Base-by-base conservation (phyloP, 768 basidiomycete species). In the Boletus bicolor region DNA sequence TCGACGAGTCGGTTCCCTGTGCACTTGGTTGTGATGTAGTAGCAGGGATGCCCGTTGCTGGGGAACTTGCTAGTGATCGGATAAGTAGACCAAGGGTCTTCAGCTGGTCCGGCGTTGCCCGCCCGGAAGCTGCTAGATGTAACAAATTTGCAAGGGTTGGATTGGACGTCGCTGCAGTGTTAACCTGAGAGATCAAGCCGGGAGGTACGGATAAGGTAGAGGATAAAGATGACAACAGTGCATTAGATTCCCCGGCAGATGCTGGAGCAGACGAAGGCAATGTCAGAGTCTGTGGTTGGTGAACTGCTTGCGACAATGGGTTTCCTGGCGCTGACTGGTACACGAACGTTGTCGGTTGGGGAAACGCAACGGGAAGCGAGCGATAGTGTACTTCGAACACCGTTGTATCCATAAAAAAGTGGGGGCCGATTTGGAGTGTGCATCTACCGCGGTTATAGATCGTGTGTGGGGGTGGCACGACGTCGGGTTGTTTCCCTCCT, bases 381-480 rank as follows among this genome's bases (percentile, higher is more conserved):
- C 83, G 76, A 69, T 91, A 91, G 64, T 84, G 80, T 9, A 87
- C 86, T 71, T 92, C 88, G 59, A 83, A 90, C 56, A 93, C 75
- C 0, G 79, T 75, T 0, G 89, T 90, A 24, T 85, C 82, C 35
- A 75, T 65, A 63, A 92, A 92, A 28, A 76, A 72, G 68, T 90
- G 89, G 14, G 91, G 91, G 6, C 90, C 91, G 34, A 93, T 82
- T 61, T 82, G 77, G 37, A 93, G 69, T 52, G 86, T 82, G 67
- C 85, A 91, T 64, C 76, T 82, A 44, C 88, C 89, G 36, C 85
- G 77, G 34, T 76, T 76, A 60, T 82, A 82, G 52, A 85, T 80
- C 1, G 81, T 85, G 65, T 90, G 87, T 0, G 86, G 83, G 3
- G 86, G 86, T 39, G 82, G 83, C 26, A 73, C 67, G 21, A 78